Percentiles rank a stretch among this genome's conserved stretches.
These are phyloP conservation scores for Myriangium duriaei DNA, from an alignment of 2,329 filamentous ascomycete species.

Conservation along the genomic window DNA sequence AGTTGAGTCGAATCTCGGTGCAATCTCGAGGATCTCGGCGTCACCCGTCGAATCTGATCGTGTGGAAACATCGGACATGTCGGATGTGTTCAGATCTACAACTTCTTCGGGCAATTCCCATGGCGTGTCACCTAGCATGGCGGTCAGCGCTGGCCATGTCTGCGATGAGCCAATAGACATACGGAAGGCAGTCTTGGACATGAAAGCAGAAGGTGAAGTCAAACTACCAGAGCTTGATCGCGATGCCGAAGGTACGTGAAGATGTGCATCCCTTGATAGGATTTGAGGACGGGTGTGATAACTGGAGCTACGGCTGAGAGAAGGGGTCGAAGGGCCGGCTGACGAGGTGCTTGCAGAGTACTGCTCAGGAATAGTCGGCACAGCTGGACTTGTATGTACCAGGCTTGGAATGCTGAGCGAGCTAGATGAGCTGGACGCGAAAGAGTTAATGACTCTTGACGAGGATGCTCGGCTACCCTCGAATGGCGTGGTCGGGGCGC, in stretches of 20 bases:
- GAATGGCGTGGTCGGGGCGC: conserved; percentile 1
- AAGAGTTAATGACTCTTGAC: conserved; percentile 1
- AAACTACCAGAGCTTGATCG: background rate
- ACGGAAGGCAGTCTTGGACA: background rate
- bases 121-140: background rate
- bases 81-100: background rate
- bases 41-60: conserved; percentile 2
- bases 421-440: conserved; percentile 7
- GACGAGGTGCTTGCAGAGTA: conserved; percentile 3
- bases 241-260: background rate
- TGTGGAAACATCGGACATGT: conserved; percentile 4
- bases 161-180: background rate
- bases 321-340: conserved; percentile 5
- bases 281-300: conserved; percentile 2
- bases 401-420: conserved; percentile 5
- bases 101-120: background rate
- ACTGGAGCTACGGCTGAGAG: conserved; percentile 4
- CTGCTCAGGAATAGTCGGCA: conserved; percentile 6
- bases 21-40: conserved; percentile 2
- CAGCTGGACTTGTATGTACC: background rate
- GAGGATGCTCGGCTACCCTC: conserved; percentile 1
- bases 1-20: conserved; percentile 4
- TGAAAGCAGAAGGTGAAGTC: background rate
- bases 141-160: no score
- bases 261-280: conserved; percentile 1